Conservation (phyloP, 352 stramenopile genomes). For the Vaucheria bursata region DNA sequence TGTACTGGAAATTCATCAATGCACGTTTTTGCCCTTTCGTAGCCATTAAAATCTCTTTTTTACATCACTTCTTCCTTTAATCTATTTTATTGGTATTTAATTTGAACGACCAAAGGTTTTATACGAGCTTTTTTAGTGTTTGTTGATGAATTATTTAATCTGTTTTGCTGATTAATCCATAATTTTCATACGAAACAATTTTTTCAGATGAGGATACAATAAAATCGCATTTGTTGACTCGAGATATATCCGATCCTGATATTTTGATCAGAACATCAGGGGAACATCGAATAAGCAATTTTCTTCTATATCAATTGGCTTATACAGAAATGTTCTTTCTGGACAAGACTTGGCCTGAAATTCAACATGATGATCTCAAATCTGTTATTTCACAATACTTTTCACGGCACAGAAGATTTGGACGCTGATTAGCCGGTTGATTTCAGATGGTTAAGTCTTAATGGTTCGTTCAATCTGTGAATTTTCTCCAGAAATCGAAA, state of each 20-base stretch:
- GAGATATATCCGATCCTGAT: slow-evolving; percentile 69
- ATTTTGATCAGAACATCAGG: slow-evolving; percentile 90
- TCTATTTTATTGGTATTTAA: not conserved
- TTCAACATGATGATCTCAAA: slow-evolving; percentile 64
- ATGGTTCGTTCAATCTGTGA: too few species aligned
- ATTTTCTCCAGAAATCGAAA: too few species aligned
- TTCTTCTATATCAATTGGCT: slow-evolving; percentile 91
- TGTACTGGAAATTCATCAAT: too few species aligned
- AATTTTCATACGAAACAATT: too few species aligned
- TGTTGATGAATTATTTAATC: not conserved
- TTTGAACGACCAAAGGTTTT: too few species aligned
- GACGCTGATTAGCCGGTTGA: too few species aligned
- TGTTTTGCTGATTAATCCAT: too few species aligned
- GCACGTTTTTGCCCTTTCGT: not conserved
- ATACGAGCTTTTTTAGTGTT: not conserved
- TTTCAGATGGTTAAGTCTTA: too few species aligned
- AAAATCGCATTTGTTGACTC: slow-evolving; percentile 44
- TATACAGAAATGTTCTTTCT: slow-evolving; percentile 97
- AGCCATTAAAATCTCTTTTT: not conserved
- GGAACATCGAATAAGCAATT: slow-evolving; percentile 91
- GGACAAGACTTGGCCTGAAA: slow-evolving; percentile 88
- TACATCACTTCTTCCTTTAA: not conserved
- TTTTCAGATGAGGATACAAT: slow-evolving; percentile 45
- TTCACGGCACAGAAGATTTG: slow-evolving; percentile 66
- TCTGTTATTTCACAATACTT: slow-evolving; percentile 70